phyloP scores from a whole-genome alignment of 2,329 filamentous ascomycete genomes.

The Zymoseptoria ardabiliae region DNA sequence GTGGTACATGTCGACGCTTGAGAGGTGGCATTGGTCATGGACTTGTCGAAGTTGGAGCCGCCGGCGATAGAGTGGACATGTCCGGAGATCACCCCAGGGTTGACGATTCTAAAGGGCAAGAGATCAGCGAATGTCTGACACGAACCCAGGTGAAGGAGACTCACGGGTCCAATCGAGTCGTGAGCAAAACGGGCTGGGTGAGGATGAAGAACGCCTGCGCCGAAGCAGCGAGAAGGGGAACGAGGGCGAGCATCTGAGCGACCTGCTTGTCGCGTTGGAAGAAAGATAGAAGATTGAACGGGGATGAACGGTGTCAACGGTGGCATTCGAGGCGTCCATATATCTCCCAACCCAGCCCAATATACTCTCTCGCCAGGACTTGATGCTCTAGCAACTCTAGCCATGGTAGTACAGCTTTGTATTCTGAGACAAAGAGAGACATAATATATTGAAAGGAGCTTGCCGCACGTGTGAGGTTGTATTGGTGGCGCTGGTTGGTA shows the following conservation, averaged over 20 bases:
- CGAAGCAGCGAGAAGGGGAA: neutral
- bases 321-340: neutral
- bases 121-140: neutral
- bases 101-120: slow-evolving; percentile 44
- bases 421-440: neutral
- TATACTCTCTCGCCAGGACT: neutral
- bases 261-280: neutral
- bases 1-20: slow-evolving; percentile 48
- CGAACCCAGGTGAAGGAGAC: neutral
- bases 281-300: neutral
- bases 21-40: slow-evolving; percentile 54
- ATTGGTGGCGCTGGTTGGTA: neutral
- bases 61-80: slow-evolving; percentile 67
- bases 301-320: neutral
- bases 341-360: neutral
- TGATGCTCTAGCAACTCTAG: neutral
- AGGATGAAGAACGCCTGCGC: neutral
- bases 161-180: neutral
- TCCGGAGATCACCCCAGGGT: slow-evolving; percentile 48
- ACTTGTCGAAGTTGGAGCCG: slow-evolving; percentile 57
- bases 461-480: neutral
- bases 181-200: neutral
- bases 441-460: neutral
- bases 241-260: neutral
- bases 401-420: neutral